Conservation (phyloP, 495 filamentous ascomycete genomes). For the Annulohypoxylon moriforme region DNA sequence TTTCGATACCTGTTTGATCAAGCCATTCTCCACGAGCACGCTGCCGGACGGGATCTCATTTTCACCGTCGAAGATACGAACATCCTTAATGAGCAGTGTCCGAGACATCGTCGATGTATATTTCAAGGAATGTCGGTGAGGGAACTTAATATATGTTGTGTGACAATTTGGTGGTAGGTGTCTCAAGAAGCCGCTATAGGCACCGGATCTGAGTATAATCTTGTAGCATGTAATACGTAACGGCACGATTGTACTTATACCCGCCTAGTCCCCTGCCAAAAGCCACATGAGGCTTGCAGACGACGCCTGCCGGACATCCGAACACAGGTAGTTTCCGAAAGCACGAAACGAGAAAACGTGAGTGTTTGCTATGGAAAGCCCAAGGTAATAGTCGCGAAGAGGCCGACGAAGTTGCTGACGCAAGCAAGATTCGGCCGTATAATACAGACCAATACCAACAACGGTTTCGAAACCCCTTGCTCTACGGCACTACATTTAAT, state of each 20-base stretch:
- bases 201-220: neutral
- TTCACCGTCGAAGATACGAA: slow-evolving; percentile 34
- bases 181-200: neutral
- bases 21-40: slow-evolving; percentile 30
- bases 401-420: neutral
- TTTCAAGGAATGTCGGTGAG: neutral
- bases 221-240: neutral
- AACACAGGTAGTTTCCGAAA: neutral
- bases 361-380: neutral
- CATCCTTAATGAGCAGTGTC: slow-evolving; percentile 19
- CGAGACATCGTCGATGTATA: neutral
- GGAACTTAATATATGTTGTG: neutral
- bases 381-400: neutral
- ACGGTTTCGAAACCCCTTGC: neutral
- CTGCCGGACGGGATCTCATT: slow-evolving; percentile 26
- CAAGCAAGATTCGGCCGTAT: neutral
- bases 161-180: neutral
- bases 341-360: neutral
- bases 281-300: neutral
- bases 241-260: neutral
- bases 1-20: slow-evolving; percentile 25
- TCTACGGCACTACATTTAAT: neutral
- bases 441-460: neutral
- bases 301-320: neutral
- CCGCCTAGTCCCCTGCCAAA: no score